Base-by-base conservation (phyloP, 257 asterid species). In the Solanum dulcamara region DNA sequence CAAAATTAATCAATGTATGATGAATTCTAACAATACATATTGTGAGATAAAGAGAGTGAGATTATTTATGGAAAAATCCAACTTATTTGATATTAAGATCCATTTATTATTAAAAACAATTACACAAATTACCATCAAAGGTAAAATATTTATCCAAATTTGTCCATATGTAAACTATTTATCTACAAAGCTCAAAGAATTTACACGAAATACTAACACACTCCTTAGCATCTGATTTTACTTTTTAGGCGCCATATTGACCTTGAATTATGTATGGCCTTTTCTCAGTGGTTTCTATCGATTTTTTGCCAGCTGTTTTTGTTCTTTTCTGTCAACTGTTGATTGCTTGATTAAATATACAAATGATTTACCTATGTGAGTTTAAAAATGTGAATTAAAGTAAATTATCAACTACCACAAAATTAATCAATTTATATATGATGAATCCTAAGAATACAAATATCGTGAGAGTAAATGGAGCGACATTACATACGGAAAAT, bases 341-440 rank as follows among this genome's bases (percentile, higher is more conserved):
- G 17, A n/a, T 59, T 59, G n/a, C 0, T 3, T 10, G 0, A 71
- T 68, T 68, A 32, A 35, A 66, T 32, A 35, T 14, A 68, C 3
- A 1, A 4, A 1, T 33, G 33, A 68, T 20, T 8, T 37, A 8
- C 0, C 0, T 0, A 1, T 4, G 8, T 0, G 13, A 70, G 10
- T 5, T 35, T 70, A 17, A 9, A 55, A 55, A 55, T 55, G 20
- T 8, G 28, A 55, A 28, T 20, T 11, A 53, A 1, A 0, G 1
- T 20, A 53, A 20, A 20, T 3, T 20, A 53, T 0, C 60, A 53
- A 53, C 12, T 53, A 53, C 7, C 60, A 53, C 5, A 53, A 53
- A 53, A 18, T 53, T 53, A 53, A 7, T 55, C 6, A 55, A 22
- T 55, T 55, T 55, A 22, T n/a, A n/a, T n/a, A n/a, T 55, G 64